Evolutionary conservation across 2,329 filamentous ascomycete species (phyloP), one percentile per base, ranked within the genome.

Genomic region (Paraphoma sp.): DNA sequence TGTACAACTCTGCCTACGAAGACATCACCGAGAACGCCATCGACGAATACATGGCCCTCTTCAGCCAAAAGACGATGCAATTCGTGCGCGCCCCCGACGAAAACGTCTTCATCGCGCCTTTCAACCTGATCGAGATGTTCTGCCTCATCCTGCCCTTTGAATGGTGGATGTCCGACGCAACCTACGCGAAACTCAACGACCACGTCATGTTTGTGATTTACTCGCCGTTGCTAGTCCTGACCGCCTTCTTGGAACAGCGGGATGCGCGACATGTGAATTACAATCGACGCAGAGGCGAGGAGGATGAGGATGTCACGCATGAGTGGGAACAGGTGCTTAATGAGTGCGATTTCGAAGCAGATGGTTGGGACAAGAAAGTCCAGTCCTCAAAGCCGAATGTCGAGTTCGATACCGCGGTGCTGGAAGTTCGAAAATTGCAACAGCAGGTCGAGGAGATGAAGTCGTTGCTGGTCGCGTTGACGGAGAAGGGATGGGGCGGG

Each of bases 51-150:
- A 88, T 99, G 74, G 94, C 93, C 0, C 85, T 98, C 3, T 97
- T 97, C 78, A 86, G 92, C 0, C 91, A 96, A 65, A 97, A 97
- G 78, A 97, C 95, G 0, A 92, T 98, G 85, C 93, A 96, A 70
- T 99, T 97, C 70, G 92, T 98, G 16, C 91, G 95, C 47, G 95
- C 95, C 0, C 95, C 95, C 0, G 95, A 99, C 68, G 95, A 99
- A 76, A 99, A 99, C 67, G 95, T 99, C 53, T 99, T 95, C 78
- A 97, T 99, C 69, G 89, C 95, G 0, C 95, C 95, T 0, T 91
- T 99, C 78, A 99, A 99, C 75, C 83, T 99, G 2, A 85, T 99
- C 57, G 95, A 99, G 75, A 88, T 98, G 16, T 82, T 97, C 59
- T 81, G 86, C 58, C 84, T 97, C 3, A 85, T 90, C 40, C 71